Percentiles rank a stretch among this genome's conserved stretches.
Evolutionary conservation across 129 eudicot species (phyloP).

Genomic region (Gnaphalium uliginosum): DNA sequence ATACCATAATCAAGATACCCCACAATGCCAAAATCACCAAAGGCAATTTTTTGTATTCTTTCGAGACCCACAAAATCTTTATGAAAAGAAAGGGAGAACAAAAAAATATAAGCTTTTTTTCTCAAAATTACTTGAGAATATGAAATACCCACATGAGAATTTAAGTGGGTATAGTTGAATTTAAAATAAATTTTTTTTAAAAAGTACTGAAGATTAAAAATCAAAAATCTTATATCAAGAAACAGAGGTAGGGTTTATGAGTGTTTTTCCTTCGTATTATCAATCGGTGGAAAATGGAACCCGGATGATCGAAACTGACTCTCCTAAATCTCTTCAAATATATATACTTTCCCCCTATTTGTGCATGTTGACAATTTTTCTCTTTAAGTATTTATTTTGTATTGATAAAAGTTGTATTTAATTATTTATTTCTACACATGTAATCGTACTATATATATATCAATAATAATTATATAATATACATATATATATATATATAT

Average conservation of each 20-base stretch:
- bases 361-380: no score
- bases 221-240: conserved; percentile 3
- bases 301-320: conserved; percentile 22
- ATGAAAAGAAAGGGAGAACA: not conserved
- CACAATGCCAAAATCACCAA: conserved; percentile 22
- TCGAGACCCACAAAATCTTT: conserved; percentile 1
- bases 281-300: not conserved
- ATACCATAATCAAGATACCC: conserved; percentile 4
- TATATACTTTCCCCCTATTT: conserved; percentile 18
- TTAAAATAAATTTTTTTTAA: no score
- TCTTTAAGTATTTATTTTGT: no score
- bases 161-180: no score
- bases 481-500: no score
- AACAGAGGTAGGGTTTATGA: conserved; percentile 23
- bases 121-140: not conserved
- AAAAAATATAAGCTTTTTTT: not conserved
- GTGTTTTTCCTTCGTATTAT: not conserved
- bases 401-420: no score
- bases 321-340: conserved; percentile 9
- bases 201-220: no score
- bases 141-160: conserved; percentile 7
- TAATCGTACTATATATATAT: no score
- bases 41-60: conserved; percentile 17
- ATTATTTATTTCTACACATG: no score
- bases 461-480: no score